Evolutionary conservation across 768 basidiomycete species (phyloP), one percentile per base, ranked within the genome.

Genomic region (Rickenella mellea): DNA sequence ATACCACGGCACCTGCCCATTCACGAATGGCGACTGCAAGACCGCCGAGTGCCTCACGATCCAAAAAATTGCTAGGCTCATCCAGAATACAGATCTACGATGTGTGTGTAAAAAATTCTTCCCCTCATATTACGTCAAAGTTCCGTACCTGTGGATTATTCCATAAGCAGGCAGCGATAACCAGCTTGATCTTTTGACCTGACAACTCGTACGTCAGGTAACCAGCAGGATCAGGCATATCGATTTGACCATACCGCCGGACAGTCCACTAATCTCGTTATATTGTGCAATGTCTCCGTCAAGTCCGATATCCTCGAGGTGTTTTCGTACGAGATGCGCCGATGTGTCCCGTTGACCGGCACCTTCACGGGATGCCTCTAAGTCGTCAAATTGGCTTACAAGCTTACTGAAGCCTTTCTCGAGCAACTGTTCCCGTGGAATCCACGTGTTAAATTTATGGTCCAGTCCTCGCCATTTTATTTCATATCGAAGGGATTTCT

Each of bases 281-380:
- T 98, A 97, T 63, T 96, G 90, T 9, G 93, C 93, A 46, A 97
- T 97, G 66, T 97, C 90, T 31, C 93, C 93, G 64, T 97, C 90
- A 28, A 98, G 71, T 27, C 93, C 94, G 50, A 98, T 89, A 51
- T 92, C 92, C 62, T 96, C 91, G 35, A 98, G 66, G 52, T 93
- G 89, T 63, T 92, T 89, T 50, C 93, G 76, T 36, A 97, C 86
- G 36, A 87, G 66, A 52, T 80, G 73, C 12, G 77, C 76, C 27
- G 80, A 65, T 5, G 91, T 94, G 51, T 98, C 93, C 31, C 91
- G 80, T 24, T 83, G 68, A 39, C 93, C 94, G 43, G 94, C 91
- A 47, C 93, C 93, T 63, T 98, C 93, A 51, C 94, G 69, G 3
- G 92, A 96, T 1, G 93, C 83, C 61, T 97, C 94, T 15, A 97